Evolutionary conservation across 805 yeast species (phyloP).

Genomic region (Pichia gijzeniarum): DNA sequence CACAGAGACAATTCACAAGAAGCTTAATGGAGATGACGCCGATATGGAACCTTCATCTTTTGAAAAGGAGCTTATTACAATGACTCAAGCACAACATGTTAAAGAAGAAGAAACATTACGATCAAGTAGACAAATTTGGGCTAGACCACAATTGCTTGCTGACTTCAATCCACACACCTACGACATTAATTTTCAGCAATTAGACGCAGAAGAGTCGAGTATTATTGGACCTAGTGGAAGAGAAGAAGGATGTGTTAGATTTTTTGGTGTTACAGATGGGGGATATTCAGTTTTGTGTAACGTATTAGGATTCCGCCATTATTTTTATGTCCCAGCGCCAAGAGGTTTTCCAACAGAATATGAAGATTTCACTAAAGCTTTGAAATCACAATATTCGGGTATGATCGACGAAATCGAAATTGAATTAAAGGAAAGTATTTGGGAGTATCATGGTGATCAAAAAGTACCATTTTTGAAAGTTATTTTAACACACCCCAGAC

Average conservation of each 20-base stretch:
- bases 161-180: constrained; percentile 40
- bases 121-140: constrained; percentile 34
- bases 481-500: constrained; percentile 56
- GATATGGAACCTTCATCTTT: constrained; percentile 40
- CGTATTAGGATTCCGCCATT: constrained; percentile 83
- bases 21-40: constrained; percentile 23
- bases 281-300: constrained; percentile 90
- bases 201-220: constrained; percentile 85
- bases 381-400: constrained; percentile 47
- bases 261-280: constrained; percentile 85
- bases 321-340: constrained; percentile 89
- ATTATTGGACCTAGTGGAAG: constrained; percentile 28
- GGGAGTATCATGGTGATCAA: constrained; percentile 85
- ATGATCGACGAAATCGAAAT: constrained; percentile 56
- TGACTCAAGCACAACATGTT: constrained; percentile 32
- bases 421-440: constrained; percentile 70
- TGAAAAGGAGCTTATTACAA: constrained; percentile 44
- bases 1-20: constrained; percentile 23
- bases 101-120: constrained; percentile 11
- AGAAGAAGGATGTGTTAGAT: constrained; percentile 61
- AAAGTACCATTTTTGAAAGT: constrained; percentile 77
- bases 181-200: constrained; percentile 77
- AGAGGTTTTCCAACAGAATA: constrained; percentile 60
- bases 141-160: constrained; percentile 47
- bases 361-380: constrained; percentile 36